Evolutionary conservation across 1,284 basidiomycete species (phyloP).

Genomic region (Tylopilus sp.): DNA sequence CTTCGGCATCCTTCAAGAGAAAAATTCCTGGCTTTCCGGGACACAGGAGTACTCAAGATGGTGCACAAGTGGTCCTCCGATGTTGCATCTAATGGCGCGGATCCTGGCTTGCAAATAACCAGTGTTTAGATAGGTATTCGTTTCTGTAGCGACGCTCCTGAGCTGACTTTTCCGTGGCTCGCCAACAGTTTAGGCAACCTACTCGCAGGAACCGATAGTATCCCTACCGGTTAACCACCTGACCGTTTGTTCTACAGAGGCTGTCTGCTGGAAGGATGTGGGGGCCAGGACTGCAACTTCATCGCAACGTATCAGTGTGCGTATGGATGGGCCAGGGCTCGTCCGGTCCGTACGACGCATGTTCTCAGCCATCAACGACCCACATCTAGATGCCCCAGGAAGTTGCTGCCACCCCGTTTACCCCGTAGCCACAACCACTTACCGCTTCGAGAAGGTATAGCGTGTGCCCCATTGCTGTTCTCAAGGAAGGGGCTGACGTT

Average conservation of each 20-base stretch:
- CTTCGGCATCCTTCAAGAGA: constrained; percentile 64
- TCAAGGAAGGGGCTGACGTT: no score
- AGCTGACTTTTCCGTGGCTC: constrained; percentile 63
- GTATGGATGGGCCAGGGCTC: no score
- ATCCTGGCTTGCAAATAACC: constrained; percentile 71
- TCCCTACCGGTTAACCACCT: constrained; percentile 97
- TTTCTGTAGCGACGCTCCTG: background rate
- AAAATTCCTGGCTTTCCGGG: constrained; percentile 78
- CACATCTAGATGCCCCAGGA: no score
- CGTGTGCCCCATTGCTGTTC: no score
- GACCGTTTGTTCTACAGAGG: constrained; percentile 92
- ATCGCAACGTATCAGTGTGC: no score
- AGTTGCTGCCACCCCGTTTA: no score
- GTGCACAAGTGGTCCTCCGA: constrained; percentile 62
- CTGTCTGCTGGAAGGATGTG: constrained; percentile 86
- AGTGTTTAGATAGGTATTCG: constrained; percentile 81
- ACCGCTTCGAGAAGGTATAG: no score
- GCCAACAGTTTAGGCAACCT: constrained; percentile 64
- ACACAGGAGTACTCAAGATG: constrained; percentile 73
- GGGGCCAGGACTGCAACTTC: no score
- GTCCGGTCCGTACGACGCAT: no score
- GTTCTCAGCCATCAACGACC: no score
- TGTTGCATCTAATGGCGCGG: constrained; percentile 56
- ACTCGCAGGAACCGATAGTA: constrained; percentile 60
- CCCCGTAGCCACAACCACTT: no score